These are phyloP conservation scores for Ogataea naganishii DNA, from an alignment of 805 yeast species.

Conservation along the genomic window DNA sequence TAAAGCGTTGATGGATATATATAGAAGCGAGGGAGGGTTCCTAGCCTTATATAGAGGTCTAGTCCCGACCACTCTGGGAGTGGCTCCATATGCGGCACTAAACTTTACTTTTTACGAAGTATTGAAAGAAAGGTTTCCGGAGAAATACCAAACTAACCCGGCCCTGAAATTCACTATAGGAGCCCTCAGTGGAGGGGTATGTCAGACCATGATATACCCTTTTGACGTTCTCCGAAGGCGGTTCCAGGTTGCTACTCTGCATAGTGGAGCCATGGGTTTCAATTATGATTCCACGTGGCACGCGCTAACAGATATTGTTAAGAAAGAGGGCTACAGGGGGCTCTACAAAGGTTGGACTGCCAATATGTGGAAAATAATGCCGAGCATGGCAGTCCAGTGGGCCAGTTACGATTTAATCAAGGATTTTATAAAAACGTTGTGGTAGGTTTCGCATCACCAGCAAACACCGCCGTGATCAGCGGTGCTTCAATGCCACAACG, in stretches of 20 bases:
- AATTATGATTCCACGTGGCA: constrained; percentile 68
- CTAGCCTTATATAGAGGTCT: constrained; percentile 75
- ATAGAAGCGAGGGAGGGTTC: constrained; percentile 74
- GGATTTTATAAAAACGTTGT: constrained; percentile 23
- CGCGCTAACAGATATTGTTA: constrained; percentile 64
- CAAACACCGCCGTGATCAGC: too few relatives aligned
- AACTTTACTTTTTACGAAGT: constrained; percentile 88
- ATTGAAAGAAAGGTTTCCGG: constrained; percentile 48
- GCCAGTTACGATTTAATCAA: constrained; percentile 69
- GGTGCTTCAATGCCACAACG: too few relatives aligned
- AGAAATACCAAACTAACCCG: constrained; percentile 20
- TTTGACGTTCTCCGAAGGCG: constrained; percentile 82
- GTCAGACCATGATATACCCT: constrained; percentile 87
- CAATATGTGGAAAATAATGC: constrained; percentile 81
- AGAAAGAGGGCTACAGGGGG: constrained; percentile 64
- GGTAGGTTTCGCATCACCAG: too few relatives aligned
- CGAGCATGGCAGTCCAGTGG: constrained; percentile 96
- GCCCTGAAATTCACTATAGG: constrained; percentile 64
- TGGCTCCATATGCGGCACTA: constrained; percentile 92
- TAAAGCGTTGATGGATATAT: constrained; percentile 48
- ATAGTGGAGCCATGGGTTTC: constrained; percentile 69
- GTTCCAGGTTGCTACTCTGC: constrained; percentile 86
- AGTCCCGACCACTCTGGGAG: constrained; percentile 86
- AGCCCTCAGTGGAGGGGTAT: constrained; percentile 80
- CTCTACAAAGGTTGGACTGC: constrained; percentile 71